These are phyloP conservation scores for Flaveria robusta DNA, from an alignment of 129 eudicot species.

Conservation along the genomic window DNA sequence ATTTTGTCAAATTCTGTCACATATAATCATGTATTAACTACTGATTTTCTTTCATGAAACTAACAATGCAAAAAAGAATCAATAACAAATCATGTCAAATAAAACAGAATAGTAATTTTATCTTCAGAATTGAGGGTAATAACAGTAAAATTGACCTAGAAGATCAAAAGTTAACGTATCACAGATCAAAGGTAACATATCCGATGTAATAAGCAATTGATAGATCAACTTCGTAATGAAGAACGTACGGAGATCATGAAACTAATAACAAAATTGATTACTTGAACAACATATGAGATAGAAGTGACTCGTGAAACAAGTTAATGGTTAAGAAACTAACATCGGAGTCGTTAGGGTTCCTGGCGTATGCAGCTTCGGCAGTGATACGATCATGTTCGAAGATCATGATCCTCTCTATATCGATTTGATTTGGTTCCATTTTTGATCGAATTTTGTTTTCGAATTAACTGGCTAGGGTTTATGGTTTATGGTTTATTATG, in stretches of 20 bases:
- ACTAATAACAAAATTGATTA: too few species aligned
- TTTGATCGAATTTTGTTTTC: not conserved
- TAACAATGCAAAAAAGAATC: not conserved
- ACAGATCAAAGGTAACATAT: too few species aligned
- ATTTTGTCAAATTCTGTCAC: slow-evolving; percentile 76
- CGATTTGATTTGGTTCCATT: slow-evolving; percentile 43
- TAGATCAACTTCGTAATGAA: too few species aligned
- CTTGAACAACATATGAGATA: not conserved
- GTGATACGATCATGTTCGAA: slow-evolving; percentile 79
- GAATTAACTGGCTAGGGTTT: slow-evolving; percentile 24
- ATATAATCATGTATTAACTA: not conserved
- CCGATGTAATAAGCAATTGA: too few species aligned
- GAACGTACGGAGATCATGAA: too few species aligned
- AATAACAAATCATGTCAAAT: not conserved
- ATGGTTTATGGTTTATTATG: slow-evolving; percentile 22
- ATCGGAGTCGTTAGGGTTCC: slow-evolving; percentile 73
- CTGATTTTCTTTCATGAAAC: not conserved
- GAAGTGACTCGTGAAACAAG: too few species aligned
- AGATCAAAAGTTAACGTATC: too few species aligned
- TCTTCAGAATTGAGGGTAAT: too few species aligned
- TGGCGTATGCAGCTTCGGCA: slow-evolving; percentile 64
- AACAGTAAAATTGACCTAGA: too few species aligned
- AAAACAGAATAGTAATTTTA: too few species aligned
- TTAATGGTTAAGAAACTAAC: slow-evolving; percentile 26
- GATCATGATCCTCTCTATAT: slow-evolving; percentile 64